Percentiles rank a stretch among this genome's conserved stretches.
Conservation (phyloP, 139 green algal genomes). For the Volvox africanus region DNA sequence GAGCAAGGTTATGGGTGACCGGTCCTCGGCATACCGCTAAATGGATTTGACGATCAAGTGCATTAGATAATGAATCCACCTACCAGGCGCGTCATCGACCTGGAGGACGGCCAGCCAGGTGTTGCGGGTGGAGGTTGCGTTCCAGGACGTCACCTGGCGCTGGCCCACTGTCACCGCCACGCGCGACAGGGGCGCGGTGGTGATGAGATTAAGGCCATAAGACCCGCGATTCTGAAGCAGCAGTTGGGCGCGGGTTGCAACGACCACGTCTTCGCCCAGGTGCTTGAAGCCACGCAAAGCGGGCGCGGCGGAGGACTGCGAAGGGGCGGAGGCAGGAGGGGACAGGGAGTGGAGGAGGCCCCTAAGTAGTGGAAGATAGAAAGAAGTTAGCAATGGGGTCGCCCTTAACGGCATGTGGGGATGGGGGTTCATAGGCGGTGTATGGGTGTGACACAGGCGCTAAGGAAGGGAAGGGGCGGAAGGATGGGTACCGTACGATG, state of each 20-base stretch:
- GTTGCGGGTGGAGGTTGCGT: not conserved
- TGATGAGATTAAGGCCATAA: conserved; percentile 9
- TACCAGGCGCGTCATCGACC: not conserved
- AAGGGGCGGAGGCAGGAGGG: not conserved
- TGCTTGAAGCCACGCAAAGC: not conserved
- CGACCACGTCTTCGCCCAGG: not conserved
- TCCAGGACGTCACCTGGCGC: not conserved
- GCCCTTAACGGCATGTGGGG: too few species aligned
- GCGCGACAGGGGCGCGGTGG: not conserved
- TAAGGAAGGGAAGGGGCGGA: too few species aligned
- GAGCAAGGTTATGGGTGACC: not conserved
- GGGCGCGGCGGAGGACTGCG: not conserved
- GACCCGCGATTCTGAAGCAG: not conserved
- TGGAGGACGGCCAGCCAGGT: not conserved
- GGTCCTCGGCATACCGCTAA: not conserved
- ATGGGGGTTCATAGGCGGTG: too few species aligned
- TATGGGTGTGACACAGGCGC: too few species aligned
- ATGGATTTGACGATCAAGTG: not conserved
- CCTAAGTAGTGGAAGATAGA: too few species aligned
- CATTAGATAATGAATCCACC: not conserved
- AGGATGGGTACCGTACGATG: too few species aligned
- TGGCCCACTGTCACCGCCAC: conserved; percentile 10
- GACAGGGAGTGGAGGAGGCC: not conserved
- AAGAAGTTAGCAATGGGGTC: not conserved
- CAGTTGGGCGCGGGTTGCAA: conserved; percentile 7